Base-by-base conservation (phyloP, 176 grass and related monocot genomes). In the Panicum miliaceum region DNA sequence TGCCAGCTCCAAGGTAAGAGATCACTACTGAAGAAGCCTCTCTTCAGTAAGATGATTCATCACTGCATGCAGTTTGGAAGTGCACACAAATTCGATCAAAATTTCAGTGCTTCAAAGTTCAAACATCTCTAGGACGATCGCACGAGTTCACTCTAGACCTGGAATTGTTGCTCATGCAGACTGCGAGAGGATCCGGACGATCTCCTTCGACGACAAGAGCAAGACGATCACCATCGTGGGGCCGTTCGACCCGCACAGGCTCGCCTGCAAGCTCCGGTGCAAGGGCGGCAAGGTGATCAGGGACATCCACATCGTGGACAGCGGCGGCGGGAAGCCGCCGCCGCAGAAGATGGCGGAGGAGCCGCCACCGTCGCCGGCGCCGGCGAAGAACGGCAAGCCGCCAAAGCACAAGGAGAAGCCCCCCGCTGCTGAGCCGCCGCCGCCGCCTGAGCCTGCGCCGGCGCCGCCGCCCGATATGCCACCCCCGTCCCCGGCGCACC, bases 241-340 rank as follows among this genome's bases (percentile, higher is more conserved):
- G 2, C 88, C 90, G 1, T 94, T 97, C 63, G 88, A 94, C 27
- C 90, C 94, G 10, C 67, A 81, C 3, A 43, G 32, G 22, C 88
- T 97, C 12, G 84, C 81, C 25, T 64, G 84, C 19, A 92, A 90
- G 86, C 78, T 97, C 64, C 68, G 68, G 7, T 94, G 88, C 90
- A 86, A 86, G 79, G 90, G 77, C 50, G 54, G 90, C 48, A 97
- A 87, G 85, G 64, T 92, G 47, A 87, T 94, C 23, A 84, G 71
- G 54, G 81, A 80, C 63, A 41, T 91, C 52, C 20, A 79, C n/a
- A 92, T 94, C 85, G 35, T 84, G 32, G 73, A 80, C 4, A 41
- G 19, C 41, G 68, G 25, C 41, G 47, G 78, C 13, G 83, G 13
- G 25, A 64, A 76, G 52, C 61, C 79, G 36, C 61, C 79, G 36